Base-by-base conservation (phyloP, 2,329 filamentous ascomycete species). In the Apiospora saccharicola region DNA sequence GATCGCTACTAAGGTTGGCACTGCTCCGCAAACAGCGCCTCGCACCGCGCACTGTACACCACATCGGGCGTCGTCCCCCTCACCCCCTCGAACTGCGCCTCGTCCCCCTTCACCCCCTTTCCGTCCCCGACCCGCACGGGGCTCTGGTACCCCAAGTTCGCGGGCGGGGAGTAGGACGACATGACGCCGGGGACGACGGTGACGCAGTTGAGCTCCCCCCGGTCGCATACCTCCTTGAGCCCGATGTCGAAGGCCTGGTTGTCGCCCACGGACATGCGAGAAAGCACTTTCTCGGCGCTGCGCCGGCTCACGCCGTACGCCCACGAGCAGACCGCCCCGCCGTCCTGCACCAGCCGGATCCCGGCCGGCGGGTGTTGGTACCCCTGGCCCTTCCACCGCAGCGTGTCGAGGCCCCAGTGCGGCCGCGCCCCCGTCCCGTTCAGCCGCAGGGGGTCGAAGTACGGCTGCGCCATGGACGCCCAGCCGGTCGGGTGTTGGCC, bases 141-240 rank as follows among this genome's bases (percentile, higher is more conserved):
- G 30, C 75, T 77, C 16, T 72, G 30, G 67, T 77, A 76, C 4
- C 75, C 80, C 22, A 75, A 71, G 10, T 75, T 73, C 19, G 72
- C 73, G 10, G 79, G 77, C 10, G 81, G 80, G 44, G 77, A 74
- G 72, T 83, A 81, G 71, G 80, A 78, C 73, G 81, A 78, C 72
- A 82, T 80, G 34, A 83, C 70, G 68, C 82, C 80, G 13, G 81
- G 82, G 68, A 81, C 79, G 37, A 84, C 79, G 4, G 80, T 78
- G n/a, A 83, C 74, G 68, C 82, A 83, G n/a, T 75, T 76, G 41
- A 83, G 70, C 3, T 76, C 73, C 14, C 76, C 75, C 19, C 75
- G 72, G 19, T 77, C 74, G 72, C 82, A 84, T 8, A 76, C 74
- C 16, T 76, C 73, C 71, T 80, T 78, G 49, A 83, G 72, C 14